Percentiles rank a stretch among this genome's conserved stretches.
These are phyloP conservation scores for Dillenia turbinata DNA, from an alignment of 164 flowering plant species.

Conservation along the genomic window DNA sequence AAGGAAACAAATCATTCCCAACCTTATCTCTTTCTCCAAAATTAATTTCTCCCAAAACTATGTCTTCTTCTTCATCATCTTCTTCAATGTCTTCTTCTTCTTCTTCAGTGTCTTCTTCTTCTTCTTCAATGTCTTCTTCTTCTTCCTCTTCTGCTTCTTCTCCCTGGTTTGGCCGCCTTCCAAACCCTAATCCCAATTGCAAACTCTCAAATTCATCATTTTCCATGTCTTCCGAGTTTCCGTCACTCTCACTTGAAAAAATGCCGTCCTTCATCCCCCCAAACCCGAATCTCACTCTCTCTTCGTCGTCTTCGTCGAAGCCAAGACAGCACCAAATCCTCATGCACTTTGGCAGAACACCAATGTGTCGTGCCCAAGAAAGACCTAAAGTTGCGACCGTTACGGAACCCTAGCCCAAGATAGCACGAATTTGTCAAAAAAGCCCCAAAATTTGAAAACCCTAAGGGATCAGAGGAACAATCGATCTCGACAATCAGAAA, in stretches of 20 bases:
- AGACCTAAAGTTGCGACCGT: no score
- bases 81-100: no score
- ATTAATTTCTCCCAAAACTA: conserved; percentile 9
- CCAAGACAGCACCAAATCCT: conserved; percentile 53
- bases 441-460: no score
- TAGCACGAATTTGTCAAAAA: no score
- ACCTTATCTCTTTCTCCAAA: conserved; percentile 10
- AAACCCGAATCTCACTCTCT: conserved; percentile 4
- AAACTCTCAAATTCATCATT: conserved; percentile 19
- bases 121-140: no score
- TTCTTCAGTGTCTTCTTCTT: background rate
- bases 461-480: no score
- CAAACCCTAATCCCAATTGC: conserved; percentile 7
- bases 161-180: background rate
- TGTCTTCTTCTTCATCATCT: no score
- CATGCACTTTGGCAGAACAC: conserved; percentile 33
- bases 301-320: conserved; percentile 25
- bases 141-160: background rate
- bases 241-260: conserved; percentile 12
- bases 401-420: no score
- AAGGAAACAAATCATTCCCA: background rate
- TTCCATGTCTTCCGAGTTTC: conserved; percentile 12
- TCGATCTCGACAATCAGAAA: no score
- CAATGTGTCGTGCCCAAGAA: no score
- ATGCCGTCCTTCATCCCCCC: conserved; percentile 15